Base-by-base conservation (phyloP, 768 basidiomycete genomes). In the Lactarius akahatsu region DNA sequence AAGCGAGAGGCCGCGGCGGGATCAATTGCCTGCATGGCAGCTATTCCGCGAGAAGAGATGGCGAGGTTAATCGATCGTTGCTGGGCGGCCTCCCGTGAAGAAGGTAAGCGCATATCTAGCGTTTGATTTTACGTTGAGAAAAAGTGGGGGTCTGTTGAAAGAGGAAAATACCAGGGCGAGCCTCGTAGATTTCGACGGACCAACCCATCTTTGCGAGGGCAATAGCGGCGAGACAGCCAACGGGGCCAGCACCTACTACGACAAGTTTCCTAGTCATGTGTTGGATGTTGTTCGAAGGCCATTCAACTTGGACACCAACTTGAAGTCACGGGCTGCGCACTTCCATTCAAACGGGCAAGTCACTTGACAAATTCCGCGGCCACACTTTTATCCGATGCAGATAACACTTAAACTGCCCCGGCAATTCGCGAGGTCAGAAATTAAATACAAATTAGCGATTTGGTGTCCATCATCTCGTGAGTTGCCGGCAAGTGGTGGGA, bases 1-100 rank as follows among this genome's bases (percentile, higher is more conserved):
- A 96, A 90, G 67, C 86, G 81, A 62, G 85, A 81, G 30, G 90
- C 86, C 69, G 86, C 79, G 43, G 80, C 83, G 50, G 86, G 80
- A 78, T 96, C 91, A 69, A 99, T 84, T 62, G 88, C 86, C 72
- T 88, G 82, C 56, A 98, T 80, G 54, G 96, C 96, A 72, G 89
- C 86, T 64, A 98, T 89, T 69, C 96, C 96, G 54, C 96, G 87
- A 65, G 94, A 88, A 23, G 96, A 98, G 66, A 98, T 93, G 32
- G 95, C 96, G 62, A 98, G 82, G 79, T 98, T 98, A 78, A 98
- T 97, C 64, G 95, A 97, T 64, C 96, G 86, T 74, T 92, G 90
- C 73, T 87, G 85, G 34, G 83, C 78, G 62, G 79, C 81, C 55
- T 82, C 81, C 75, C 85, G 88, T 58, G 89, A 88, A 36, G 87